Percentiles rank a stretch among this genome's conserved stretches.
Conservation (phyloP, 139 green algal species). For the Micromonas pusilla region DNA sequence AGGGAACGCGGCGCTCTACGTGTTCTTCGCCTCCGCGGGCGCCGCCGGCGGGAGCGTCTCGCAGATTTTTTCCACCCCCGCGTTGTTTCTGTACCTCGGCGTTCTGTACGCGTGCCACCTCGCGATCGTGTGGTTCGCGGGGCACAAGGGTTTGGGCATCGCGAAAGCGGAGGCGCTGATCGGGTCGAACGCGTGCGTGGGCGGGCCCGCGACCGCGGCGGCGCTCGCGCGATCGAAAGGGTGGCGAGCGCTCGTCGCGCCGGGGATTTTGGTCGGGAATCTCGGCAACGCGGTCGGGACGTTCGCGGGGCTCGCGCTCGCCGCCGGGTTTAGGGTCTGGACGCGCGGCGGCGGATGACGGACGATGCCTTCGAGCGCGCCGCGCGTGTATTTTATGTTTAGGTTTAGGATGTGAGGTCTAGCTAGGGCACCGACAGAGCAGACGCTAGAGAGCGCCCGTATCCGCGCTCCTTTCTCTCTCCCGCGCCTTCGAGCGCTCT, state of each 20-base stretch:
- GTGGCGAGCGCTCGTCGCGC: not conserved
- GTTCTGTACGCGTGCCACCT: constrained; percentile 26
- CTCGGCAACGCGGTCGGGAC: constrained; percentile 29
- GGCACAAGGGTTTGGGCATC: not conserved
- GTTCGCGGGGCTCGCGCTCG: constrained; percentile 22
- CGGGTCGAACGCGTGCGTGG: constrained; percentile 27
- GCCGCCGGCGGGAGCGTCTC: not conserved
- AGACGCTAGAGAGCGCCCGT: too few species aligned
- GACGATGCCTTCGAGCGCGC: too few species aligned
- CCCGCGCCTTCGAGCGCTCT: not conserved
- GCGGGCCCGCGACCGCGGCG: constrained; percentile 28
- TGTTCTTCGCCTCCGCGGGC: constrained; percentile 35
- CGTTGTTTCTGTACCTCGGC: constrained; percentile 8
- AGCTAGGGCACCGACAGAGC: too few species aligned
- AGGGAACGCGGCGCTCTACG: constrained; percentile 14
- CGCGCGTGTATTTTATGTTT: too few species aligned
- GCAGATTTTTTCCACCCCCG: not conserved
- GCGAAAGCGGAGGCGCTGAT: not conserved
- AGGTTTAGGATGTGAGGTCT: too few species aligned
- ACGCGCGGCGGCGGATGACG: not conserved
- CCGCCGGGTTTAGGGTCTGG: not conserved
- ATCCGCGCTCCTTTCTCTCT: not conserved
- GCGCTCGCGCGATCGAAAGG: constrained; percentile 23
- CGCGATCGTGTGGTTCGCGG: not conserved
- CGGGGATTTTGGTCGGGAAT: constrained; percentile 21